Conservation (phyloP, 305 asterid genomes). For the Coffea humblotiana region DNA sequence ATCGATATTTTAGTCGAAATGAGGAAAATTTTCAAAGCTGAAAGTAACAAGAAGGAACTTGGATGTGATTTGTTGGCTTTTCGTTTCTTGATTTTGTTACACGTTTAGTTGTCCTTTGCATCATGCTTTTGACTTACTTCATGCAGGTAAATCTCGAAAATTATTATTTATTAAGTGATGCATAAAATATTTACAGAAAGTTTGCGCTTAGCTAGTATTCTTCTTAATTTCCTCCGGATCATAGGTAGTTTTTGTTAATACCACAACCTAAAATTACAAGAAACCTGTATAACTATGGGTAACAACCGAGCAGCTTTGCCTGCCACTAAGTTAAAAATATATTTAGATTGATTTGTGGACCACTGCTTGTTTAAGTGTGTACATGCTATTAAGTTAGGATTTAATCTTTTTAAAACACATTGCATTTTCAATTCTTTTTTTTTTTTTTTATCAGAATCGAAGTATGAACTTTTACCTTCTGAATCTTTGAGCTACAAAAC, state of each 20-base stretch:
- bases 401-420: neutral
- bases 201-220: neutral
- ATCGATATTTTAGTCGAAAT: neutral
- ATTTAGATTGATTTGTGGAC: neutral
- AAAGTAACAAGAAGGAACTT: neutral
- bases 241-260: neutral
- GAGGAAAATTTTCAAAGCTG: neutral
- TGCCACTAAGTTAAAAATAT: neutral
- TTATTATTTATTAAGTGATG: neutral
- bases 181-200: neutral
- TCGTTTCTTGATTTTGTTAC: neutral
- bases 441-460: neutral
- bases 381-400: neutral
- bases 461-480: too few relatives aligned
- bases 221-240: neutral
- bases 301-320: slow-evolving; percentile 2
- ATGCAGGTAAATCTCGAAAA: neutral
- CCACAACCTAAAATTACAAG: neutral
- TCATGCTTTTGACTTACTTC: neutral
- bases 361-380: neutral
- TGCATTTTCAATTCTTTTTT: neutral
- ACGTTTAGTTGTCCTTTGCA: neutral
- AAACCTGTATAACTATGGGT: neutral
- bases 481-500: too few relatives aligned
- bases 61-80: neutral